A percentile compares a stretch with the other conserved stretches of the same genome.
phyloP scores from a whole-genome alignment of 352 stramenopile species.

The Pythium vanterpoolii region DNA sequence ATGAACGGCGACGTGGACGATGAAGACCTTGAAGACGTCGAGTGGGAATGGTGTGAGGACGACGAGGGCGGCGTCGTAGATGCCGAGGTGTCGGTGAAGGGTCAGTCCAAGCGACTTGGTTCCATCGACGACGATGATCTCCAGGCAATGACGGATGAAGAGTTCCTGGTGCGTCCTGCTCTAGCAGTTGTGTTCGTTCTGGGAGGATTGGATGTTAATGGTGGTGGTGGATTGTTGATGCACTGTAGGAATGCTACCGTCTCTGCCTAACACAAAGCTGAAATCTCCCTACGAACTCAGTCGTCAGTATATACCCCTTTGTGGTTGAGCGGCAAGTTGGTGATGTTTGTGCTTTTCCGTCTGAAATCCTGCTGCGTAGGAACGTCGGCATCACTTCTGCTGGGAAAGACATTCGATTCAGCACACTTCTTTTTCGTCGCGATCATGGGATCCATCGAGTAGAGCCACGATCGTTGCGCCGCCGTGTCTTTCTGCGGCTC shows the following conservation, averaged over 20 bases:
- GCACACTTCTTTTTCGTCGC: slow-evolving; percentile 21
- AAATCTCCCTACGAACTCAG: slow-evolving; percentile 1
- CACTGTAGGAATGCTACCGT: slow-evolving; percentile 62
- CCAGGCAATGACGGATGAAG: slow-evolving; percentile 77
- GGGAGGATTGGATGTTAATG: not conserved
- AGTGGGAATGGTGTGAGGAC: slow-evolving; percentile 86
- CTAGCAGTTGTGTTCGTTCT: not conserved
- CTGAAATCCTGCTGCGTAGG: slow-evolving; percentile 27
- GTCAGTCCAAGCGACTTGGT: slow-evolving; percentile 53
- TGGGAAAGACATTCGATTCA: not conserved
- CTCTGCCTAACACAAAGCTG: slow-evolving; percentile 41
- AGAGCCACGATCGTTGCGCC: slow-evolving; percentile 75
- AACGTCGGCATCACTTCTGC: not conserved
- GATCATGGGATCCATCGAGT: slow-evolving; percentile 73
- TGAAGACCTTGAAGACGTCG: slow-evolving; percentile 72
- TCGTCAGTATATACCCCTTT: slow-evolving; percentile 67
- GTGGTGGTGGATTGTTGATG: not conserved
- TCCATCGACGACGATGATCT: slow-evolving; percentile 78
- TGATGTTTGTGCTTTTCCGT: slow-evolving; percentile 58
- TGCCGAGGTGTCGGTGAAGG: slow-evolving; percentile 66
- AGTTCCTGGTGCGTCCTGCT: slow-evolving; percentile 66
- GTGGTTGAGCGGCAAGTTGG: slow-evolving; percentile 44
- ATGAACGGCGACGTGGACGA: slow-evolving; percentile 79
- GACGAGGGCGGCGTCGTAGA: slow-evolving; percentile 38
- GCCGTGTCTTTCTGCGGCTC: slow-evolving; percentile 71